These are phyloP conservation scores for Penicillium sclerotiorum DNA, from an alignment of 2,329 filamentous ascomycete species.

Conservation along the genomic window DNA sequence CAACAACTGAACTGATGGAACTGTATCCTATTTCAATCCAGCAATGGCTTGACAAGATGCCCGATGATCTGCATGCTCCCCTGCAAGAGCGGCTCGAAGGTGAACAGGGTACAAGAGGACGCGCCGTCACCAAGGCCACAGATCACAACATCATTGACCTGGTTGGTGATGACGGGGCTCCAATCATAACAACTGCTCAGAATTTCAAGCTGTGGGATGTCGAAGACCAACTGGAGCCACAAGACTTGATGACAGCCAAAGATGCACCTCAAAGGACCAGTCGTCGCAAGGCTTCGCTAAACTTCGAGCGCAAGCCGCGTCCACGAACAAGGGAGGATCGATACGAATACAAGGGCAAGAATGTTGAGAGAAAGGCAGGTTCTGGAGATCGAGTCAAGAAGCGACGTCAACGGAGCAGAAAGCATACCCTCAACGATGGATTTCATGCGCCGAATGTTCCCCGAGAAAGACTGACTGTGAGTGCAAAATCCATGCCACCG, in stretches of 20 bases:
- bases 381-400: constrained; percentile 27
- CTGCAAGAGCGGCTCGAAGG: background rate
- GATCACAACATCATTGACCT: too few relatives aligned
- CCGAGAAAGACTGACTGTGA: constrained; percentile 57
- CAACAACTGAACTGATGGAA: background rate
- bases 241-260: background rate
- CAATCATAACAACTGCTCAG: too few relatives aligned
- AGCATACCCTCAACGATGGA: constrained; percentile 53
- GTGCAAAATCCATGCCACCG: constrained; percentile 7
- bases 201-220: too few relatives aligned
- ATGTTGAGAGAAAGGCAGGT: background rate
- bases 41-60: constrained; percentile 18
- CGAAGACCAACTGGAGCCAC: background rate
- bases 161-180: too few relatives aligned
- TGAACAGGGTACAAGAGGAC: background rate
- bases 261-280: background rate
- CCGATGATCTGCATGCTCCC: background rate
- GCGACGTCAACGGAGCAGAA: constrained; percentile 26
- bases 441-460: constrained; percentile 60
- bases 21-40: constrained; percentile 9
- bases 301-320: constrained; percentile 56
- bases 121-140: too few relatives aligned
- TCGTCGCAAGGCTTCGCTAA: constrained; percentile 6
- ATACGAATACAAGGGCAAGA: constrained; percentile 51
- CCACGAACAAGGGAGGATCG: constrained; percentile 60